A percentile compares a stretch with the other conserved stretches of the same genome.
These are phyloP conservation scores for Acorus calamus DNA, from an alignment of 106 monocot genomes.

Conservation along the genomic window DNA sequence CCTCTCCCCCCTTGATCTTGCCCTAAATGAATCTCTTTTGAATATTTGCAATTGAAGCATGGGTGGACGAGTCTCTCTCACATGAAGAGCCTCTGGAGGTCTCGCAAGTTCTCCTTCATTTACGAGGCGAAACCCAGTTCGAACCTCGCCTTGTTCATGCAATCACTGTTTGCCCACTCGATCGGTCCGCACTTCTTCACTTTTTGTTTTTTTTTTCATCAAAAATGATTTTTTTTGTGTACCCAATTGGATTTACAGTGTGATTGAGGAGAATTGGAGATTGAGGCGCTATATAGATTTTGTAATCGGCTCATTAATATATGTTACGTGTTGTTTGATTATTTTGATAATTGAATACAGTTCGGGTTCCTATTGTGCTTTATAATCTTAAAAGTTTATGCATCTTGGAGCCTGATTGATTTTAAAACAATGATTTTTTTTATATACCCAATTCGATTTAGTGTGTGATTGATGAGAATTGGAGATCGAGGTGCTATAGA, in stretches of 20 bases:
- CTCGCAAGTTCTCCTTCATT: constrained; percentile 61
- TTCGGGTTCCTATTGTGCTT: too few relatives aligned
- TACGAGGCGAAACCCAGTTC: constrained; percentile 44
- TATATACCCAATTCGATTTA: too few relatives aligned
- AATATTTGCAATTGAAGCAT: constrained; percentile 24
- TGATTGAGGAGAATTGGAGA: background rate
- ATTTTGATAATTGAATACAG: too few relatives aligned
- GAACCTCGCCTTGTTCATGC: constrained; percentile 60
- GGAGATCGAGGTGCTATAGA: too few relatives aligned
- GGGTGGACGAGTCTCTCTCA: constrained; percentile 32
- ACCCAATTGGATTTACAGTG: background rate
- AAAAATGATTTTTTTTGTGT: background rate
- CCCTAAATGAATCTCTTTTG: background rate
- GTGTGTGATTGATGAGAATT: too few relatives aligned
- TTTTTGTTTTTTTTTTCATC: background rate
- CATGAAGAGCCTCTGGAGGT: constrained; percentile 59
- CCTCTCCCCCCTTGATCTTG: too few relatives aligned
- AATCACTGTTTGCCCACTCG: constrained; percentile 57
- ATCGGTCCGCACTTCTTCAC: constrained; percentile 22
- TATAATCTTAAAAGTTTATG: too few relatives aligned
- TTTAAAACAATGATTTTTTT: too few relatives aligned
- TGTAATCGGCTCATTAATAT: too few relatives aligned
- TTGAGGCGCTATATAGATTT: too few relatives aligned
- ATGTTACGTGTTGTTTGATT: too few relatives aligned
- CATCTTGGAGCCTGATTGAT: too few relatives aligned